phyloP scores from a whole-genome alignment of 352 stramenopile species.

The Pythium myriotylum region DNA sequence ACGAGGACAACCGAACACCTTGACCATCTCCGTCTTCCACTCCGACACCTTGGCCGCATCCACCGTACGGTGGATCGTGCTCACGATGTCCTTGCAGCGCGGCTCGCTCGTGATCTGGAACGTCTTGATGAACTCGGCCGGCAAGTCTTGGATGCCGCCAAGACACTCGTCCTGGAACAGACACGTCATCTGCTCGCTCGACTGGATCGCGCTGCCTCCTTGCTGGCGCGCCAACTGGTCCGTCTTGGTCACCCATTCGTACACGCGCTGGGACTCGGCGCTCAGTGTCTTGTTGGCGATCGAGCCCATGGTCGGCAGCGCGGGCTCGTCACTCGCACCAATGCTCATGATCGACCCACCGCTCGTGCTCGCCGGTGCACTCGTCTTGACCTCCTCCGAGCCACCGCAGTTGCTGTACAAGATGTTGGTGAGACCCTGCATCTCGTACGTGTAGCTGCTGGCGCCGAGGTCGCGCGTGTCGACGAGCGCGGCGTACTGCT shows the following conservation, averaged over 20 bases:
- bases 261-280: neutral
- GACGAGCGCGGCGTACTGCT: too few species aligned
- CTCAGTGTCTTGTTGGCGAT: too few species aligned
- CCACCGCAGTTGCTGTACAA: slow-evolving; percentile 25
- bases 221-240: slow-evolving; percentile 1
- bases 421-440: slow-evolving; percentile 17
- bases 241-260: neutral
- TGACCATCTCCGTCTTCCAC: slow-evolving; percentile 27
- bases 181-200: slow-evolving; percentile 26
- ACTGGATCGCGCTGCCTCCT: slow-evolving; percentile 4
- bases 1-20: too few species aligned
- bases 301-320: too few species aligned
- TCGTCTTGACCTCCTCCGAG: too few species aligned
- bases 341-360: too few species aligned
- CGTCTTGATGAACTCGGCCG: slow-evolving; percentile 23
- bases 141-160: slow-evolving; percentile 25
- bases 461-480: slow-evolving; percentile 17
- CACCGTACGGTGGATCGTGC: slow-evolving; percentile 12
- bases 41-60: slow-evolving; percentile 19
- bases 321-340: too few species aligned
- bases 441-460: slow-evolving; percentile 34
- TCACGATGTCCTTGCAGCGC: slow-evolving; percentile 29
- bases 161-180: slow-evolving; percentile 31
- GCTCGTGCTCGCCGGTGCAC: too few species aligned
- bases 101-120: slow-evolving; percentile 28